These are phyloP conservation scores for Trypanosoma theileri DNA, from an alignment of 208 protist genomes.

Conservation along the genomic window DNA sequence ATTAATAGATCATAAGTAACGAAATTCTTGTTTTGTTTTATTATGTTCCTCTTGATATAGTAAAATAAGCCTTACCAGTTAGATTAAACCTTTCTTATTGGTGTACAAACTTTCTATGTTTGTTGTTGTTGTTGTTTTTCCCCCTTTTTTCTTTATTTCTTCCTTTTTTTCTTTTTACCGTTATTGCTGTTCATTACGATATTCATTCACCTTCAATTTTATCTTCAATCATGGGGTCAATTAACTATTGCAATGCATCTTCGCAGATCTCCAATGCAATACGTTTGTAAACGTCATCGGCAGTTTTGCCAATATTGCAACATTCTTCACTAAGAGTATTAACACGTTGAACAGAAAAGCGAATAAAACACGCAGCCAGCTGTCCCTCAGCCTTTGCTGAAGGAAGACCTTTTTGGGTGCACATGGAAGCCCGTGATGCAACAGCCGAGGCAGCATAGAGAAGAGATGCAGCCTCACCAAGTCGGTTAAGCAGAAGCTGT, in stretches of 20 bases:
- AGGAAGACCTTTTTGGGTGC: constrained; percentile 58
- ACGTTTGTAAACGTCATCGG: constrained; percentile 83
- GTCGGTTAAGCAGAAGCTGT: constrained; percentile 78
- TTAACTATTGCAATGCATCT: constrained; percentile 45
- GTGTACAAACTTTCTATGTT: constrained; percentile 14
- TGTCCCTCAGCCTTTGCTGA: constrained; percentile 71
- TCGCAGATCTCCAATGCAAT: constrained; percentile 82
- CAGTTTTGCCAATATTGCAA: constrained; percentile 77
- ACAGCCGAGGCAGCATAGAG: constrained; percentile 81
- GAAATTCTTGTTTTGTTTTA: no score
- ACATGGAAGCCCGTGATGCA: constrained; percentile 77
- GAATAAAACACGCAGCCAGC: constrained; percentile 70
- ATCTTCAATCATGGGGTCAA: background rate
- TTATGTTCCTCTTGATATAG: no score
- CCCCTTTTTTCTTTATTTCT: constrained; percentile 21
- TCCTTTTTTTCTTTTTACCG: constrained; percentile 7
- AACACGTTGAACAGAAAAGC: constrained; percentile 47
- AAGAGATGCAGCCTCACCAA: constrained; percentile 75
- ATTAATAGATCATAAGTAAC: no score
- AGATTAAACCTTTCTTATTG: constrained; percentile 14
- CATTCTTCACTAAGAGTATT: constrained; percentile 53
- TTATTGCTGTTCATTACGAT: background rate
- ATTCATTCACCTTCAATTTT: constrained; percentile 17
- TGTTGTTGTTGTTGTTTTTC: constrained; percentile 31
- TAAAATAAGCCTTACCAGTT: no score